Percentiles rank a stretch among this genome's conserved stretches.
These are phyloP conservation scores for Ambrosia artemisiifolia DNA, from an alignment of 129 eudicot genomes.

Conservation along the genomic window DNA sequence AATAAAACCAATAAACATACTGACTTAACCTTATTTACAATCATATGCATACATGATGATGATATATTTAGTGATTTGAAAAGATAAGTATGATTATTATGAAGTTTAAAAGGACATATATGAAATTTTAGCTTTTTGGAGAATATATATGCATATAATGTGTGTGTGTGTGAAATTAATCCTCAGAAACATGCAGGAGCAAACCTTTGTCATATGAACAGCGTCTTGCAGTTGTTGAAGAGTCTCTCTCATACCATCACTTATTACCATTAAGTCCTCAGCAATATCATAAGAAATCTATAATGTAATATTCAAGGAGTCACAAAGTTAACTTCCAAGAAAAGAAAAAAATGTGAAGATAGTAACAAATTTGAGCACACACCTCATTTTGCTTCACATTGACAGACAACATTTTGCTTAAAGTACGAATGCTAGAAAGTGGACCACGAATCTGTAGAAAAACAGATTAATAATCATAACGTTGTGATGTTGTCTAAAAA, in stretches of 20 bases:
- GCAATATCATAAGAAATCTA: constrained; percentile 85
- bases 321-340: constrained; percentile 18
- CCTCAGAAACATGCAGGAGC: constrained; percentile 9
- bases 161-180: not conserved
- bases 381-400: constrained; percentile 83
- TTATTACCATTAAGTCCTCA: constrained; percentile 79
- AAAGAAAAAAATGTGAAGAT: not conserved
- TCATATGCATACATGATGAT: not conserved
- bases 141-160: not conserved
- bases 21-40: not conserved
- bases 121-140: not conserved
- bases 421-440: constrained; percentile 79
- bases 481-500: not conserved
- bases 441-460: constrained; percentile 87
- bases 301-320: constrained; percentile 14
- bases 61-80: not conserved
- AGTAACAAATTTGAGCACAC: constrained; percentile 16
- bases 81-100: not conserved
- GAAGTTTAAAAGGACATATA: not conserved
- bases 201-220: constrained; percentile 88
- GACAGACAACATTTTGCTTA: constrained; percentile 79
- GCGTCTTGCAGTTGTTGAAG: constrained; percentile 95
- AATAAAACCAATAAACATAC: constrained; percentile 1
- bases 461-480: constrained; percentile 7
- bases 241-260: constrained; percentile 72